Percentiles rank a stretch among this genome's conserved stretches.
Evolutionary conservation across 129 eudicot genomes (phyloP).

Genomic region (Tagetes patula): DNA sequence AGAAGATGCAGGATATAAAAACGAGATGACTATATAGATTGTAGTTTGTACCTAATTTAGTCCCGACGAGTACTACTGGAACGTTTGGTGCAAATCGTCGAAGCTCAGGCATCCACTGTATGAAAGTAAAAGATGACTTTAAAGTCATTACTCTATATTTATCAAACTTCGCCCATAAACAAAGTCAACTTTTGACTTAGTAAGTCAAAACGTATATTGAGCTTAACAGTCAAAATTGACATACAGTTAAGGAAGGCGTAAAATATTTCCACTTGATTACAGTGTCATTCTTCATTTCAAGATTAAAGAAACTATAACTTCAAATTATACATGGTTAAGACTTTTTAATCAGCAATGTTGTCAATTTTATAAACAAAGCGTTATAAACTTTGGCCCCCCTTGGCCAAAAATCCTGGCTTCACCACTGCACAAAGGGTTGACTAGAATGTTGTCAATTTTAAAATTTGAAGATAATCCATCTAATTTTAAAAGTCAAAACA

Average conservation of each 20-base stretch:
- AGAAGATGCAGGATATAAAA: background rate
- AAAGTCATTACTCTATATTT: background rate
- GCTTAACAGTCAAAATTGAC: background rate
- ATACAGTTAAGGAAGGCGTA: background rate
- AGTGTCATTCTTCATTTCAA: background rate
- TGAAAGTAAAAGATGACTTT: conserved; percentile 16
- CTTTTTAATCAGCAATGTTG: background rate
- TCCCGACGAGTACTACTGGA: conserved; percentile 94
- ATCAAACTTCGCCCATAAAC: background rate
- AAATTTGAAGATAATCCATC: background rate
- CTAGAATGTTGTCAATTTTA: conserved; percentile 4
- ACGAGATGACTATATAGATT: background rate
- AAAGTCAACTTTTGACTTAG: conserved; percentile 23
- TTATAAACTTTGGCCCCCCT: background rate
- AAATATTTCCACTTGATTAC: conserved; percentile 23
- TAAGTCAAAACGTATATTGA: background rate
- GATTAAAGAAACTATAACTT: background rate
- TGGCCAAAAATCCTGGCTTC: no score
- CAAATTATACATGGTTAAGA: background rate
- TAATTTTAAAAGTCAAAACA: background rate
- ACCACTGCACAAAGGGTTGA: background rate
- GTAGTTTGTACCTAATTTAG: conserved; percentile 65
- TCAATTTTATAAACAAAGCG: background rate
- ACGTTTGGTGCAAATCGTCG: conserved; percentile 96
- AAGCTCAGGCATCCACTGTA: conserved; percentile 99